Evolutionary conservation across 345 rosid species (phyloP), one percentile per base, ranked within the genome.

Genomic region (Kernera saxatilis): DNA sequence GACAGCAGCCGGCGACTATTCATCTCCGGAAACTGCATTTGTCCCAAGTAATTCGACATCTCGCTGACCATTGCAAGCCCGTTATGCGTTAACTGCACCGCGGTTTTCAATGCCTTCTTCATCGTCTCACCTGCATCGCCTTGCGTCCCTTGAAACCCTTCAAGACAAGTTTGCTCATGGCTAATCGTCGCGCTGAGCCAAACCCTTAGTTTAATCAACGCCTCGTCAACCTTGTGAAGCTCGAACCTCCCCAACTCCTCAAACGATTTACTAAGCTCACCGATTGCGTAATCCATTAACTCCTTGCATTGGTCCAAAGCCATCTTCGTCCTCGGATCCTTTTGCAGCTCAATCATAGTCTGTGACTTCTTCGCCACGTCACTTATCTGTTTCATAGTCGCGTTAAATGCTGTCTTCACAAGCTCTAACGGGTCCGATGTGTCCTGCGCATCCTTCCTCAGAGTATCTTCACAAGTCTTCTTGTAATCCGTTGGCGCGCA

Each of bases 101-200:
- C 78, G 3, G 77, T 73, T 48, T 86, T 82, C 78, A 92, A 69
- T 2, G 70, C 72, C 39, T 72, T 29, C 69, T 58, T 84, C 78
- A 90, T 88, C 30, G 80, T 84, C 64, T 81, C 76, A 11, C 88
- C 91, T 2, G 87, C 87, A 2, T 78, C 40, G 0, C 83, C 70
- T 0, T 80, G 78, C 1, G 85, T 78, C 15, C 82, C 86, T 21
- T 77, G 45, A 51, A 93, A 93, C 10, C 88, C 93, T 3, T 93
- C 97, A 33, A 87, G 48, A 81, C 98, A 93, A 3, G 98, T 88
- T 26, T 84, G 82, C 57, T 90, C 84, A 41, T 87, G 86, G 11
- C 88, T 87, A 17, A 85, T 74, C 17, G 93, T 77, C 7, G 98
- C 95, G 32, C 89, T 87, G 10, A 93, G 80, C 98, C 98, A 93